Base-by-base conservation (phyloP, 2,329 filamentous ascomycete species). In the Madurella mycetomatis region DNA sequence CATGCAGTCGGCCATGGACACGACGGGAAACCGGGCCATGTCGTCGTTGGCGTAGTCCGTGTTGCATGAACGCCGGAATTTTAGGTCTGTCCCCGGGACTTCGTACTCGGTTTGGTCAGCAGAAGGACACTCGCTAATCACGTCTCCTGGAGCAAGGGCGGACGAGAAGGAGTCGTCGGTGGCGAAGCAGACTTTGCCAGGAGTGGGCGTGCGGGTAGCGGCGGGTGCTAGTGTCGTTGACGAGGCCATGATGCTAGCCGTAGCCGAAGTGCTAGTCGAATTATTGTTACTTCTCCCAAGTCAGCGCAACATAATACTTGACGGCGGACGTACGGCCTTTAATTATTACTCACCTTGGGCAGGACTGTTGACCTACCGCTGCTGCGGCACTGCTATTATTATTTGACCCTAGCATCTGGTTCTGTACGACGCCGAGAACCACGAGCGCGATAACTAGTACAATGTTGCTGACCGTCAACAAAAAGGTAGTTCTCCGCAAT, bases 1-100 rank as follows among this genome's bases (percentile, higher is more conserved):
- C 11, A 65, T 50, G 56, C 63, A 65, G 51, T 64, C 62, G 15
- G 46, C 47, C 59, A 65, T 65, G 19, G 50, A 49, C 4, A 57
- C 32, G 46, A 60, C 47, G 31, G 63, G 63, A n/a, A 64, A 48
- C 5, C 45, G 11, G 15, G 55, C 63, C 37, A 63, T 41, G 50
- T 65, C 62, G 51, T 52, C 54, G 37, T 34, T 39, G 0, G 56
- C 34, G 31, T 56, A 58, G 56, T 64, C 61, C 39, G 53, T 55
- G 39, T 56, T 56, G 39, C 63, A 65, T 17, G 52, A 47, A 2
- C 59, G 56, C 31, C 31, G 16, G 46, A 64, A 65, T 16, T 32
- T 55, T 1, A 64, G 54, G 25, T 54, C 53, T 9, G 62, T 60
- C 15, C 57, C 58, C 4, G 60, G 59, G 2, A 62, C 59, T 11